phyloP scores from a whole-genome alignment of 805 yeast species.

The Novakomyces olei region DNA sequence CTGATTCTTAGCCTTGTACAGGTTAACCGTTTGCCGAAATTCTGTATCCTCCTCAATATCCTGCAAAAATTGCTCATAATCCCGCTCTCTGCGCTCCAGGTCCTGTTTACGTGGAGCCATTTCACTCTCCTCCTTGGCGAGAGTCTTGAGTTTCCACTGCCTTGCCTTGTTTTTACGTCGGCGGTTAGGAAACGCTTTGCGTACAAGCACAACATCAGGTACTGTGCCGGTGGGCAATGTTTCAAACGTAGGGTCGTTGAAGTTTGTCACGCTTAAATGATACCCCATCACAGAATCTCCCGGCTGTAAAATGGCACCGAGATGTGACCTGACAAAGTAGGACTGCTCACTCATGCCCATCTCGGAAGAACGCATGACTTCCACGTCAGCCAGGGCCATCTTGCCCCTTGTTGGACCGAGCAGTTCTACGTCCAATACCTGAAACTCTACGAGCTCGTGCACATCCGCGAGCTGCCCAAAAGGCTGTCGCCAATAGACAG shows the following conservation, averaged over 20 bases:
- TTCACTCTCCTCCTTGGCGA: slow-evolving; percentile 89
- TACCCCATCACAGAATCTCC: slow-evolving; percentile 93
- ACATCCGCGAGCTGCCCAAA: slow-evolving; percentile 52
- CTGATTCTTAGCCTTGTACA: slow-evolving; percentile 58
- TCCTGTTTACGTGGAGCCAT: slow-evolving; percentile 54
- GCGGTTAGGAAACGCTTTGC: slow-evolving; percentile 60
- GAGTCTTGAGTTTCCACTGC: slow-evolving; percentile 83
- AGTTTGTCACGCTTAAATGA: slow-evolving; percentile 62
- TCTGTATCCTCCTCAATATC: slow-evolving; percentile 94
- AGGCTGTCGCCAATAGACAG: slow-evolving; percentile 61
- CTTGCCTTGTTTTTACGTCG: slow-evolving; percentile 52
- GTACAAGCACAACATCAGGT: slow-evolving; percentile 73
- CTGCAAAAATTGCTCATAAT: slow-evolving; percentile 86
- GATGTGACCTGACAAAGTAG: slow-evolving; percentile 68
- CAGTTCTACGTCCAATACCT: slow-evolving; percentile 85
- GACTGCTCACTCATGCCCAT: slow-evolving; percentile 68
- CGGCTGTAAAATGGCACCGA: slow-evolving; percentile 86
- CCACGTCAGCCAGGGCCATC: slow-evolving; percentile 67
- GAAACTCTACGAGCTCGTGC: slow-evolving; percentile 50
- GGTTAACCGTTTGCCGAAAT: slow-evolving; percentile 69
- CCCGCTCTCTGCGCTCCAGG: slow-evolving; percentile 77
- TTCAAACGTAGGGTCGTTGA: slow-evolving; percentile 74
- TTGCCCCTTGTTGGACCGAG: slow-evolving; percentile 61
- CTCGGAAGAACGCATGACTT: slow-evolving; percentile 75
- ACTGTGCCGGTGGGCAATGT: slow-evolving; percentile 34